Evolutionary conservation across 2,329 filamentous ascomycete species (phyloP), one percentile per base, ranked within the genome.

Genomic region (Herpotrichia juniperi): DNA sequence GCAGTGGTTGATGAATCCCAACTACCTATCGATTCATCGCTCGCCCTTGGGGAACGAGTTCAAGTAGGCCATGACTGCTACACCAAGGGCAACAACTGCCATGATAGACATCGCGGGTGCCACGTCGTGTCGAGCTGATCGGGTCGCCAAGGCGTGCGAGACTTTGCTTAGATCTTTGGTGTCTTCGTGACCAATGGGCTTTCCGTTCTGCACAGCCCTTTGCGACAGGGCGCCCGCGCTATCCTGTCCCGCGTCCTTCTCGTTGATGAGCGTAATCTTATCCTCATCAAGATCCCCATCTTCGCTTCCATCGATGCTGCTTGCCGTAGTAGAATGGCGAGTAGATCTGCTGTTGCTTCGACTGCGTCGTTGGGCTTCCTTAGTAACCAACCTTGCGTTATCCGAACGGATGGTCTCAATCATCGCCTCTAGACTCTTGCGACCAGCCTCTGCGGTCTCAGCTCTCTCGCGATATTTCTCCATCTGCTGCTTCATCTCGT

Each of bases 391-490:
- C n/a, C 74, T 78, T 26, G 74, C 75, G 61, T 87, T 85, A 61
- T 92, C 87, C 62, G 80, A 81, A 47, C 92, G 85, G 50, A 97
- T 88, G 59, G 88, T 87, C 62, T 90, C 81, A 11, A 97, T 87
- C 91, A 97, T 94, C 68, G 96, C 90, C 1, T 89, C 87, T 39
- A 99, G 76, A 1, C 88, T 88, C 71, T 89, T 87, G 48, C 88
- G 86, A 63, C 96, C 92, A 8, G 83, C 78, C 70, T 97, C 93
- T 3, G 92, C 93, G 52, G 79, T 82, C 71, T 96, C 89, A 8
- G 92, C 92, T 25, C 91, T 86, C 50, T 84, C 79, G 64, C 88
- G 88, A 77, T 90, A 96, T 6, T 81, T 77, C 48, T 94, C 88
- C 69, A 96, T 87, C 69, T 96, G 88, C 56, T 87, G 81, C 73